A percentile compares a stretch with the other conserved stretches of the same genome.
phyloP scores from a whole-genome alignment of 768 basidiomycete species.

The Termitomyces sp. region DNA sequence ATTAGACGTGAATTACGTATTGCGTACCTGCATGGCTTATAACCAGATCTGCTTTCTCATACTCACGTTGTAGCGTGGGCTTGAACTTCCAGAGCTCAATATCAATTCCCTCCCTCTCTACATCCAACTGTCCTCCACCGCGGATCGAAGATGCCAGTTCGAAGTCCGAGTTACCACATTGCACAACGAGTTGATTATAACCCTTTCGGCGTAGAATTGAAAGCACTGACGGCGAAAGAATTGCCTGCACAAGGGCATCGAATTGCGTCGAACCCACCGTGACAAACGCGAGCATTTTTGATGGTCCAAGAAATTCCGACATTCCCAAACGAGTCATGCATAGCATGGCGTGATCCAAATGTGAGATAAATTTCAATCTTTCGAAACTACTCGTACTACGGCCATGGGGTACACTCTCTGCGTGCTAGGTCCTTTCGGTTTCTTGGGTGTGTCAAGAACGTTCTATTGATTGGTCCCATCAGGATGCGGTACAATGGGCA shows the following conservation, averaged over 20 bases:
- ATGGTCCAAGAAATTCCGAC: constrained; percentile 12
- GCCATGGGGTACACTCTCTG: constrained; percentile 91
- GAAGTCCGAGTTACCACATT: constrained; percentile 70
- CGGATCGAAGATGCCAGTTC: constrained; percentile 26
- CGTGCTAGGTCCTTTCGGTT: constrained; percentile 57
- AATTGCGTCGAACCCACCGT: constrained; percentile 92
- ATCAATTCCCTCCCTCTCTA: constrained; percentile 36
- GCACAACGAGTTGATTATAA: constrained; percentile 61
- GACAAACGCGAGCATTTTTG: constrained; percentile 54
- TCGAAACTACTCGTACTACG: constrained; percentile 3
- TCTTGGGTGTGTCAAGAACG: constrained; percentile 1
- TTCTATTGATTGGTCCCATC: constrained; percentile 15
- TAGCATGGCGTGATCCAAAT: constrained; percentile 7
- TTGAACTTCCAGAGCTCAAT: constrained; percentile 75
- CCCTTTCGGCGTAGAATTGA: constrained; percentile 46
- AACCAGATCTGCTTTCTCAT: constrained; percentile 66
- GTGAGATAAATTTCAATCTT: constrained; percentile 3
- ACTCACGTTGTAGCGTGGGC: constrained; percentile 61
- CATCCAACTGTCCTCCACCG: constrained; percentile 20
- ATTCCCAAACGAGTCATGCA: constrained; percentile 15
- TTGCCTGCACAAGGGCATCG: constrained; percentile 61
- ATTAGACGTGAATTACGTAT: constrained; percentile 1
- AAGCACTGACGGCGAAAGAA: constrained; percentile 56
- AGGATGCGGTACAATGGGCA: constrained; percentile 99
- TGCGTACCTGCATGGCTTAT: constrained; percentile 87